Conservation (phyloP, 805 yeast species). For the Candida lessepsii region DNA sequence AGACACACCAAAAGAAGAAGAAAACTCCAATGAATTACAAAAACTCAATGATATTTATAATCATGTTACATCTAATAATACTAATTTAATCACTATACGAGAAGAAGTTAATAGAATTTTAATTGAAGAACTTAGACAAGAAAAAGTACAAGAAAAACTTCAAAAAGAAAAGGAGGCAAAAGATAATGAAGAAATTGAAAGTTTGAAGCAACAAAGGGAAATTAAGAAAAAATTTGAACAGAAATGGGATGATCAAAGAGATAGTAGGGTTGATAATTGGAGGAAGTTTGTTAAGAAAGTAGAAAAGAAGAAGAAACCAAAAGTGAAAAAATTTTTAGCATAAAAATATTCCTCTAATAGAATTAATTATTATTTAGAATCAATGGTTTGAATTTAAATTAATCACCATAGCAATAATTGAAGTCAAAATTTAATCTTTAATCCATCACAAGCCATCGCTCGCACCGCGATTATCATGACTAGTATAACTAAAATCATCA, state of each 20-base stretch:
- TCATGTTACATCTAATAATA: conserved; percentile 13
- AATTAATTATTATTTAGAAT: too few species aligned
- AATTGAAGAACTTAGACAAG: conserved; percentile 33
- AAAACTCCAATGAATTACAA: conserved; percentile 18
- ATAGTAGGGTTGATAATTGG: conserved; percentile 60
- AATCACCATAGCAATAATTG: too few species aligned
- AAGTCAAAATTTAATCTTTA: too few species aligned
- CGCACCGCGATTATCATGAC: neutral
- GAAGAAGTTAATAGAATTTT: conserved; percentile 44
- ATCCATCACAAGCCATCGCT: too few species aligned
- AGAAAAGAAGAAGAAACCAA: conserved; percentile 46
- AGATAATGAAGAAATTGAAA: conserved; percentile 22
- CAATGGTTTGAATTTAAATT: too few species aligned
- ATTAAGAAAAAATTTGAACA: conserved; percentile 42
- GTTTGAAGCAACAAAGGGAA: conserved; percentile 41
- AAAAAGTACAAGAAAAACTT: conserved; percentile 24
- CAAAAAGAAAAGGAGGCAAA: conserved; percentile 29
- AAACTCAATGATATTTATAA: conserved; percentile 31
- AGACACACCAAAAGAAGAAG: neutral
- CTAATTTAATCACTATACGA: conserved; percentile 22
- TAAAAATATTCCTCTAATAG: too few species aligned
- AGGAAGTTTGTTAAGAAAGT: conserved; percentile 43
- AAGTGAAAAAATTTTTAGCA: conserved; percentile 25
- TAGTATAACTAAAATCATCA: conserved; percentile 3
- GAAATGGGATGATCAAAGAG: conserved; percentile 63